Base-by-base conservation (phyloP, 768 basidiomycete genomes). In the Collybiopsis confluens region DNA sequence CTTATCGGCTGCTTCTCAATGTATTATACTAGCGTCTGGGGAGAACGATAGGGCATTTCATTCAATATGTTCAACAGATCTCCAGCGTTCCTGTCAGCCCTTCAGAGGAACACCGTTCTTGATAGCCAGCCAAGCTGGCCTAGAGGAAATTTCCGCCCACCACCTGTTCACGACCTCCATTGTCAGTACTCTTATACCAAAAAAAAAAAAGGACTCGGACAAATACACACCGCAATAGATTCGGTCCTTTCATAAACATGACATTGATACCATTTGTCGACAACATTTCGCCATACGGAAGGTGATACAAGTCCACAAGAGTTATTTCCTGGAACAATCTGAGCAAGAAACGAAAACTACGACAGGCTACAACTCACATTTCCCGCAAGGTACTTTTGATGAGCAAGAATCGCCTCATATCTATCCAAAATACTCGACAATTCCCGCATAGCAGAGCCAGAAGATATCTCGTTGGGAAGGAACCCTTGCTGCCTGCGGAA, bases 241-340 rank as follows among this genome's bases (percentile, higher is more conserved):
- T 52, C 16, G 40, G 51, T 5, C 51, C 40, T 41, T 42, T 52
- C 24, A 23, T 52, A 3, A 28, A 54, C n/a, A 72, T 36, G 8
- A 66, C 54, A 15, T 55, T 41, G 23, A 56, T 46, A 0, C 61
- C 63, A 11, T 51, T 38, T 11, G 2, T 1, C 27, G 16, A 52
- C 26, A 75, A 58, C 43, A 62, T 21, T n/a, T 43, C 49, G 18
- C 74, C 78, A 37, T 70, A 72, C 0, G 80, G 70, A 33, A 81
- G 60, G 61, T 80, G 78, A 59, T 68, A 70, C 2, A 81, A 68
- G 58, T 81, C 80, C 4, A 76, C 79, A 1, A 79, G 66, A 3
- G 76, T 79, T 56, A 81, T 44, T 74, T 66, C 51, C 51, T 52
- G 20, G n/a, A n/a, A 45, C 30, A 33, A 33, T n/a, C n/a, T n/a